These are phyloP conservation scores for Zygnema circumcarinatum DNA, from an alignment of 139 green algal species.

Conservation along the genomic window DNA sequence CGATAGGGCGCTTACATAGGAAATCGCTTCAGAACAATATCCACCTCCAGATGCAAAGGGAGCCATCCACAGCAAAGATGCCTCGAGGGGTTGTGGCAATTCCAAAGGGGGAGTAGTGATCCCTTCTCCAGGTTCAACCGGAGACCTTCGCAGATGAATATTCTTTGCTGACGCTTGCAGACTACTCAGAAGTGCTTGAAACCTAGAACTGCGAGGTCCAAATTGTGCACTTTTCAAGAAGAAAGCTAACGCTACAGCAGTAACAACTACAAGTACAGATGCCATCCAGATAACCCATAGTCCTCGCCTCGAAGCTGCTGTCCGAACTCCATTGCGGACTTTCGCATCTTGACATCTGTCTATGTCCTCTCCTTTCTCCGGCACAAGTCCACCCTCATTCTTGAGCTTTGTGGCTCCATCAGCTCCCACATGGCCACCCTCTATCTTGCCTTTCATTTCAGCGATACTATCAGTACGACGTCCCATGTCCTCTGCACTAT, in stretches of 20 bases:
- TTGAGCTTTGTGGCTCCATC: too few species aligned
- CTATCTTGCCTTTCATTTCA: too few species aligned
- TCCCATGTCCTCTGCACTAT: too few species aligned
- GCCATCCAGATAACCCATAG: not conserved
- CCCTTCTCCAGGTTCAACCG: not conserved
- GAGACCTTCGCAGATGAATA: not conserved
- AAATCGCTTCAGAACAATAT: conserved; percentile 56
- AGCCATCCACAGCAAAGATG: conserved; percentile 49
- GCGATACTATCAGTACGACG: too few species aligned
- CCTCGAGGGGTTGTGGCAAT: not conserved
- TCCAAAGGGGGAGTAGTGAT: not conserved
- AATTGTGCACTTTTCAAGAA: not conserved
- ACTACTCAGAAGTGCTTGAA: not conserved
- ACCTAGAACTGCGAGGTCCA: not conserved
- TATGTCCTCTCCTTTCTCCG: too few species aligned
- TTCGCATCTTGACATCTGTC: too few species aligned
- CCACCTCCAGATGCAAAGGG: conserved; percentile 52
- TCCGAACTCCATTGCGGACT: too few species aligned
- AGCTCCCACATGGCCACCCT: too few species aligned
- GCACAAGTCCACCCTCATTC: too few species aligned
- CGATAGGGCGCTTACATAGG: conserved; percentile 22
- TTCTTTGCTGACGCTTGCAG: not conserved
- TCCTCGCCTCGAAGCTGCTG: not conserved
- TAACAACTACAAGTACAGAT: not conserved
- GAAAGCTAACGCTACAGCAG: not conserved